These are phyloP conservation scores for Phaffomyces opuntiae DNA, from an alignment of 805 yeast genomes.

Conservation along the genomic window DNA sequence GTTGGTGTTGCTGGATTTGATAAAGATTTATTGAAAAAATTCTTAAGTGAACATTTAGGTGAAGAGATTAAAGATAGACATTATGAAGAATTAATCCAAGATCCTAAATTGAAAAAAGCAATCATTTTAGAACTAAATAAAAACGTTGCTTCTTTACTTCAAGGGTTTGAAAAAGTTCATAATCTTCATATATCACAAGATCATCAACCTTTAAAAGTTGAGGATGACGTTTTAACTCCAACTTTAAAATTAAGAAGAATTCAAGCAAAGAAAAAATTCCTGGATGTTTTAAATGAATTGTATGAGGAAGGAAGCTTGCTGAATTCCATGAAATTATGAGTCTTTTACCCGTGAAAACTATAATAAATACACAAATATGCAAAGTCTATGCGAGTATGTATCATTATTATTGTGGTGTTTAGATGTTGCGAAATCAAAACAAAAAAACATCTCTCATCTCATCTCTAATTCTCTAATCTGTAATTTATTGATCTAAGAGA, in stretches of 20 bases:
- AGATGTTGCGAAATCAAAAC: neutral
- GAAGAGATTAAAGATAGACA: neutral
- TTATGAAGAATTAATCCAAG: conserved; percentile 6
- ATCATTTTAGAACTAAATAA: conserved; percentile 34
- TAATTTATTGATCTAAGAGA: no score
- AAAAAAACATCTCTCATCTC: neutral
- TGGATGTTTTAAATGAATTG: conserved; percentile 32
- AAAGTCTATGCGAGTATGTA: neutral
- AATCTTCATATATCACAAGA: conserved; percentile 35
- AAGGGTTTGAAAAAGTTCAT: conserved; percentile 59
- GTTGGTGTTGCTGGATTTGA: conserved; percentile 53
- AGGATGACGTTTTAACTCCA: conserved; percentile 60
- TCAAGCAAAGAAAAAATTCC: conserved; percentile 38
- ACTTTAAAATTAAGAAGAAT: conserved; percentile 50
- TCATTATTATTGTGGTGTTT: neutral
- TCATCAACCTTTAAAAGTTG: conserved; percentile 53
- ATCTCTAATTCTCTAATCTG: no score
- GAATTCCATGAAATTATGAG: conserved; percentile 1
- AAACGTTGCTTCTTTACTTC: conserved; percentile 31
- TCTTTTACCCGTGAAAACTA: no score
- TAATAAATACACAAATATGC: no score
- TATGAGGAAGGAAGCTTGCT: conserved; percentile 40
- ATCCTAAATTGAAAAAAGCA: conserved; percentile 19
- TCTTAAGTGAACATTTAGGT: conserved; percentile 7
- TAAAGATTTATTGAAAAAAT: conserved; percentile 24